Conservation (phyloP, 768 basidiomycete species). For the Termitomyces eurrhizus region DNA sequence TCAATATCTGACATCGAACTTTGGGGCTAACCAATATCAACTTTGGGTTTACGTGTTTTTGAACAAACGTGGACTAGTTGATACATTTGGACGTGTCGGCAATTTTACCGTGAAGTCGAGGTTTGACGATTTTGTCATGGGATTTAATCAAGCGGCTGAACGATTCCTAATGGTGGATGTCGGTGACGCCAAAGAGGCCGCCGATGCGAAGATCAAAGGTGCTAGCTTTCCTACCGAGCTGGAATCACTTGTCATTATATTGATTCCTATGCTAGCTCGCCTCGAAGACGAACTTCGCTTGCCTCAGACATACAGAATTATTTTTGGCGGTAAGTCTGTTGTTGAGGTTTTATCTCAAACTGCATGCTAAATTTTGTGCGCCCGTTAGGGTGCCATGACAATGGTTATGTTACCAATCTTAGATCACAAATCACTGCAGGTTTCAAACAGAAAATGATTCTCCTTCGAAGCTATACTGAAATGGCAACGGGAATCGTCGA, state of each 20-base stretch:
- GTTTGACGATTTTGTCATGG: constrained; percentile 63
- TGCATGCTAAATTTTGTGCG: not conserved
- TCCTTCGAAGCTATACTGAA: constrained; percentile 60
- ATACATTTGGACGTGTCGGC: constrained; percentile 42
- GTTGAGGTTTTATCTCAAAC: not conserved
- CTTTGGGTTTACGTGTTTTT: constrained; percentile 62
- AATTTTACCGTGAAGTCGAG: constrained; percentile 32
- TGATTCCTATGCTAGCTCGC: constrained; percentile 31
- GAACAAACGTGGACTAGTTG: constrained; percentile 57
- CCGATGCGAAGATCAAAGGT: constrained; percentile 77
- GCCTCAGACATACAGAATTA: constrained; percentile 60
- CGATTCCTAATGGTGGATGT: constrained; percentile 70
- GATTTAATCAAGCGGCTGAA: constrained; percentile 67
- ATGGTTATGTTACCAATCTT: constrained; percentile 63
- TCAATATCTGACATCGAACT: constrained; percentile 29
- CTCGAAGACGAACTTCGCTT: constrained; percentile 59
- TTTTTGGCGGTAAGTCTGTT: constrained; percentile 54
- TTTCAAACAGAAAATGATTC: constrained; percentile 57
- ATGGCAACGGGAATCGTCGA: constrained; percentile 56
- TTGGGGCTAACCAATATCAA: constrained; percentile 41
- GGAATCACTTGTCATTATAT: not conserved
- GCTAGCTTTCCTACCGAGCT: not conserved
- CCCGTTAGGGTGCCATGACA: constrained; percentile 62
- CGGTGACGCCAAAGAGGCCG: constrained; percentile 68
- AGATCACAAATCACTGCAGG: constrained; percentile 64